These are phyloP conservation scores for Globisporangium barbulae DNA, from an alignment of 352 stramenopile species.

Conservation along the genomic window DNA sequence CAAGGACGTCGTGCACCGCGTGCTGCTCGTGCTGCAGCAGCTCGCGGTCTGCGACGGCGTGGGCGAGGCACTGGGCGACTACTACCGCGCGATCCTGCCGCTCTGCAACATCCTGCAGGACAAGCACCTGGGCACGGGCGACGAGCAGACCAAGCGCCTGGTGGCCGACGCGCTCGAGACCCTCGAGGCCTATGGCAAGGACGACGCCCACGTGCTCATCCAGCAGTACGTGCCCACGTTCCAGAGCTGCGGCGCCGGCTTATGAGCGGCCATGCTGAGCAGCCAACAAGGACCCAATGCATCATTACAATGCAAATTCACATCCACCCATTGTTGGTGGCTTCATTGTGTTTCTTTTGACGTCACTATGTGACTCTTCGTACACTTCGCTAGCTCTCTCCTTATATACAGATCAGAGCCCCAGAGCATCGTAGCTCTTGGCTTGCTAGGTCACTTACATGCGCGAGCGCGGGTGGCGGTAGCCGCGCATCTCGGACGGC, in stretches of 20 bases:
- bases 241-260: conserved; percentile 32
- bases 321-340: conserved; percentile 2
- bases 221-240: conserved; percentile 77
- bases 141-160: conserved; percentile 52
- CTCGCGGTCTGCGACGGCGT: conserved; percentile 67
- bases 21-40: conserved; percentile 70
- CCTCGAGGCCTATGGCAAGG: conserved; percentile 63
- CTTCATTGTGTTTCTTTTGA: conserved; percentile 1
- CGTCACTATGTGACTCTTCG: not conserved
- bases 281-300: not conserved
- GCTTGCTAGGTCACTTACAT: conserved; percentile 38
- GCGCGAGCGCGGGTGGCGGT: conserved; percentile 85
- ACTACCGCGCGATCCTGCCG: conserved; percentile 73
- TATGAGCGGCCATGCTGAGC: not conserved
- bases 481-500: conserved; percentile 83
- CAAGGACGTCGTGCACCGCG: conserved; percentile 60
- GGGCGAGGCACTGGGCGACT: conserved; percentile 54
- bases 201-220: conserved; percentile 66
- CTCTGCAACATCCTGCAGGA: conserved; percentile 82
- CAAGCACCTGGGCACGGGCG: conserved; percentile 67
- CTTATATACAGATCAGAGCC: too few relatives aligned
- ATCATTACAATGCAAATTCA: not conserved
- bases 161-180: conserved; percentile 68
- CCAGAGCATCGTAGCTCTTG: not conserved
- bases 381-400: not conserved